Base-by-base conservation (phyloP, 441 rosid genomes). In the Euphorbia celastroides region DNA sequence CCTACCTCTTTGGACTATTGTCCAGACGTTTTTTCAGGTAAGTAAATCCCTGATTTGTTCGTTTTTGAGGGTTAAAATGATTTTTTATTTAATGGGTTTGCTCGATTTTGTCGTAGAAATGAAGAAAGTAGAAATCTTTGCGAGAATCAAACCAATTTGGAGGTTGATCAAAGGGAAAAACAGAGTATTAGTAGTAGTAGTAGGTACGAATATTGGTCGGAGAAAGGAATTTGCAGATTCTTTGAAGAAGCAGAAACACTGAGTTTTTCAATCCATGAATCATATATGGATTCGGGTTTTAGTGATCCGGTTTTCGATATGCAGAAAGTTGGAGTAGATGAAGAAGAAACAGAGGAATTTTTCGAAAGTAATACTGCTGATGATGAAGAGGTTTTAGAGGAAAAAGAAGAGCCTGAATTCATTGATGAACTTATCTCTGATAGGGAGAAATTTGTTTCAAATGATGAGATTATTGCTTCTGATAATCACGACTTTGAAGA, bases 171-270 rank as follows among this genome's bases (percentile, higher is more conserved):
- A 19, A 62, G 58, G 17, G 23, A 61, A 70, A 58, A 2, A 44
- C 77, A 76, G 63, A 25, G 68, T 20, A 52, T 19, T 20, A 83
- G 72, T 48, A 86, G 17, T 17, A 52, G 26, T 16, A 83, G 72
- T 48, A 86, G 75, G 74, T 84, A 62, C 58, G 77, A 85, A 32
- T 78, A 79, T 50, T 75, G 60, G 6, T 74, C 71, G 9, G 74
- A 73, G 46, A 82, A 72, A 50, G 70, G 54, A 63, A 65, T 86
- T 64, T 66, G 61, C 52, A 81, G 83, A 56, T 83, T 82, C 67
- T 58, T 87, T 27, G 83, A 87, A 67, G 82, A 86, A 26, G 85
- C 81, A 54, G 74, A 57, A 75, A 64, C 70, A 2, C 7, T 71
- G 75, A 71, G 72, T 59, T 82, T 78, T 62, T 65, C 69, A 11